A percentile compares a stretch with the other conserved stretches of the same genome.
Evolutionary conservation across 2,329 filamentous ascomycete species (phyloP).

Genomic region (Beauveria rudraprayagi): DNA sequence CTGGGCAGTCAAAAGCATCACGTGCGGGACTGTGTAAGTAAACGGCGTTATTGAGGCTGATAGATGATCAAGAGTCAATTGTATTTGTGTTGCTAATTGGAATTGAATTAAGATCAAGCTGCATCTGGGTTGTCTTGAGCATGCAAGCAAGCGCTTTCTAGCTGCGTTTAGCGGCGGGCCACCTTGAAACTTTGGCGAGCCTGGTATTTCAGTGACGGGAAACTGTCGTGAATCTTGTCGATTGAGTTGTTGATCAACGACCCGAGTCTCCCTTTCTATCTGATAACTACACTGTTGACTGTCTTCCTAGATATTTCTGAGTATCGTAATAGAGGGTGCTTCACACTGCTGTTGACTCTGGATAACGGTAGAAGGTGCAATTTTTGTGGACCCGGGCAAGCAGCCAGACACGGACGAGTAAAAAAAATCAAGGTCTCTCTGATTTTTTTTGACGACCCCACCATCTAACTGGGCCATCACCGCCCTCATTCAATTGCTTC

Average conservation of each 20-base stretch:
- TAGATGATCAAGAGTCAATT: no score
- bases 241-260: no score
- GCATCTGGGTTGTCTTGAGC: no score
- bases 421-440: slow-evolving; percentile 9
- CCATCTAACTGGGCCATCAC: slow-evolving; percentile 2
- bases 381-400: not conserved
- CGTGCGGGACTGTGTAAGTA: not conserved
- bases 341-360: not conserved
- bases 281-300: no score
- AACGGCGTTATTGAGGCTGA: not conserved
- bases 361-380: not conserved
- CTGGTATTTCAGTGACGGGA: no score
- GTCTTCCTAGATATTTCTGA: not conserved
- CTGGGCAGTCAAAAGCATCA: not conserved
- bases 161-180: no score
- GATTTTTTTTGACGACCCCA: slow-evolving; percentile 16
- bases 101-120: no score
- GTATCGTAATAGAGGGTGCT: not conserved
- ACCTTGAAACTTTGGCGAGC: no score
- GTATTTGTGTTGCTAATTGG: no score
- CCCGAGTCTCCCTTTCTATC: no score
- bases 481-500: slow-evolving; percentile 5
- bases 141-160: no score
- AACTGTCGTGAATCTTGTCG: no score
- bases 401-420: not conserved